Conservation (phyloP, 495 filamentous ascomycete species). For the Ramalina intermedia region DNA sequence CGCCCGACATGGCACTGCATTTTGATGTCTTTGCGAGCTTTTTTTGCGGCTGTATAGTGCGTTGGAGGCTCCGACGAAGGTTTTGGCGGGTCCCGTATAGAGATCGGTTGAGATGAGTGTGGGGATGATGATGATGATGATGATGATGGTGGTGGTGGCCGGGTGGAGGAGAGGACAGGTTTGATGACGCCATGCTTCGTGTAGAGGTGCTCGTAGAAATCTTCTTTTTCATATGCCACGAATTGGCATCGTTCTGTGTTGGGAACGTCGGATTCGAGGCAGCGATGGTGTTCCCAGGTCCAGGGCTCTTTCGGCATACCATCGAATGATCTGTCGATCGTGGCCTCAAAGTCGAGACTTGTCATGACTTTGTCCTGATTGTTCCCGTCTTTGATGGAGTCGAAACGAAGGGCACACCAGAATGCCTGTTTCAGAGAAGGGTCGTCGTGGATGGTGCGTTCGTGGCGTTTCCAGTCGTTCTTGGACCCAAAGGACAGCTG, state of each 20-base stretch:
- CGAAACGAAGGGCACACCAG: slow-evolving; percentile 43
- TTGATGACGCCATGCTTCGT: neutral
- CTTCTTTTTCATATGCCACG: neutral
- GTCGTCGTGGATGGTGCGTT: slow-evolving; percentile 59
- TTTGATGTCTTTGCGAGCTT: slow-evolving; percentile 28
- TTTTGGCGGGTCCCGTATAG: slow-evolving; percentile 35
- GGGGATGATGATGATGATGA: neutral
- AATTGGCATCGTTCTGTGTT: neutral
- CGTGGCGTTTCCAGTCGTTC: slow-evolving; percentile 94
- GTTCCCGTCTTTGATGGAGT: slow-evolving; percentile 19
- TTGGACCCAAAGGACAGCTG: slow-evolving; percentile 77
- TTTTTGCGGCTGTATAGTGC: slow-evolving; percentile 36
- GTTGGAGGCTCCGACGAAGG: slow-evolving; percentile 41
- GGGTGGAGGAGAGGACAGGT: neutral
- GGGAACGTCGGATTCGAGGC: neutral
- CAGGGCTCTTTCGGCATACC: neutral
- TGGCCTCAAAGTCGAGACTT: neutral
- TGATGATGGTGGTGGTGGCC: neutral
- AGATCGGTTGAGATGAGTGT: neutral
- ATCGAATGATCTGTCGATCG: too few species aligned
- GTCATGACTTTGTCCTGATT: slow-evolving; percentile 7
- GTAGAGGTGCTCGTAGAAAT: neutral
- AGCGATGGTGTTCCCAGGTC: neutral
- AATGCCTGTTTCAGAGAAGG: slow-evolving; percentile 53
- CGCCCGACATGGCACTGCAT: slow-evolving; percentile 47